phyloP scores from a whole-genome alignment of 345 rosid species.

The Crucihimalaya himalaica region DNA sequence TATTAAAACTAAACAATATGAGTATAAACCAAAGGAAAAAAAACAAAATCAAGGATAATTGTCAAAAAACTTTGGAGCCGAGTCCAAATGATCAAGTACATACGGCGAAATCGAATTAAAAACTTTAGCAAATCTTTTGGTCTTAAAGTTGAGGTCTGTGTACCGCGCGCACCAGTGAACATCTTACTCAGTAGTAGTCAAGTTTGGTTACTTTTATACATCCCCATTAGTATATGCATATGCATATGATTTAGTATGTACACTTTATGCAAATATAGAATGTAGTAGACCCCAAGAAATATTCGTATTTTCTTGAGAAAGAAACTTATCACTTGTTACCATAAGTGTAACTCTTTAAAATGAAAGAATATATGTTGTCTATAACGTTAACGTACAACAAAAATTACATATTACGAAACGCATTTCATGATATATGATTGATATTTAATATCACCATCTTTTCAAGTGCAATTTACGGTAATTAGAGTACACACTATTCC shows the following conservation, averaged over 20 bases:
- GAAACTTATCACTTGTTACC: conserved; percentile 16
- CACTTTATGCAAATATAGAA: background rate
- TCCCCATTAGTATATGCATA: background rate
- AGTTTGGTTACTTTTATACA: background rate
- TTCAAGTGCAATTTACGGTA: conserved; percentile 27
- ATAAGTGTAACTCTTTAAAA: background rate
- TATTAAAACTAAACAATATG: background rate
- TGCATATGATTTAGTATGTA: background rate
- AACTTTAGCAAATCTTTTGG: background rate
- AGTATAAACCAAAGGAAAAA: background rate
- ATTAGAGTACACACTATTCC: conserved; percentile 37
- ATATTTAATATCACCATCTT: background rate
- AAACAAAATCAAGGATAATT: background rate
- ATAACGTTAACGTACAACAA: conserved; percentile 17
- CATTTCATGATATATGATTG: conserved; percentile 9
- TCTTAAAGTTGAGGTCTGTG: conserved; percentile 12
- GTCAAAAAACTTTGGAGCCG: background rate
- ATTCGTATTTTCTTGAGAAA: background rate
- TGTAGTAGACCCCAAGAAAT: background rate
- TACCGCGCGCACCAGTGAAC: background rate
- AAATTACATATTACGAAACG: conserved; percentile 11
- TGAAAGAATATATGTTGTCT: conserved; percentile 29
- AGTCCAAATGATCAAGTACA: background rate
- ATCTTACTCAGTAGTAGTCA: background rate
- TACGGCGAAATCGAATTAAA: background rate